Evolutionary conservation across 169 alveolate genomes (phyloP), one percentile per base, ranked within the genome.

Genomic region (Cryptosporidium viatorum): DNA sequence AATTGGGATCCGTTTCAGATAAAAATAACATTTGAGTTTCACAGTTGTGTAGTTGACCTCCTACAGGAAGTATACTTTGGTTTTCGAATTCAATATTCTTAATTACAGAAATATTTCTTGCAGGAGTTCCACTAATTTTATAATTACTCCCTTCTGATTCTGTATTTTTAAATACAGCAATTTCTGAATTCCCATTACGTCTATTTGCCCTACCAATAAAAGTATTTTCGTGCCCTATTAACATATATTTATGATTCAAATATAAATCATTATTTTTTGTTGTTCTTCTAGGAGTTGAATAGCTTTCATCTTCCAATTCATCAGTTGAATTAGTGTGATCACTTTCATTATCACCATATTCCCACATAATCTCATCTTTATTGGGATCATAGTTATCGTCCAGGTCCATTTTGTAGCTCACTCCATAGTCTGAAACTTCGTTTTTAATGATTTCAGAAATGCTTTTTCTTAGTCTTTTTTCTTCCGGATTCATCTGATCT

Each of bases 1-100:
- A 74, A 45, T 73, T 62, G 12, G 91, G 91, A 52, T 92, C 91
- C 29, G 84, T 75, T 35, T 92, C 92, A 10, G 91, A 87, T 65
- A 85, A 37, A 41, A 92, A 89, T 12, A 92, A 50, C 93, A 92
- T 86, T 51, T 87, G 89, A 14, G 84, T 74, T 43, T 92, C 94
- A 71, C 93, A 71, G 35, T 73, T 86, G 65, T 86, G 93, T 80
- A 92, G 60, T 23, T 74, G 71, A 2, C 91, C 93, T 18, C 80
- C 55, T 0, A 52, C 91, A 67, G 92, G 85, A 43, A 70, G 51
- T n/a, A 89, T 52, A 48, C 70, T 80, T 39, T 70, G 67, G 48
- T 91, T 87, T 37, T 89, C 68, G 70, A 85, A 92, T 80, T 85
- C 92, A 37, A 71, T 59, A 71, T 62, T 31, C 21, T 51, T 52